These are phyloP conservation scores for Beauveria medogensis DNA, from an alignment of 2,329 filamentous ascomycete species.

Conservation along the genomic window DNA sequence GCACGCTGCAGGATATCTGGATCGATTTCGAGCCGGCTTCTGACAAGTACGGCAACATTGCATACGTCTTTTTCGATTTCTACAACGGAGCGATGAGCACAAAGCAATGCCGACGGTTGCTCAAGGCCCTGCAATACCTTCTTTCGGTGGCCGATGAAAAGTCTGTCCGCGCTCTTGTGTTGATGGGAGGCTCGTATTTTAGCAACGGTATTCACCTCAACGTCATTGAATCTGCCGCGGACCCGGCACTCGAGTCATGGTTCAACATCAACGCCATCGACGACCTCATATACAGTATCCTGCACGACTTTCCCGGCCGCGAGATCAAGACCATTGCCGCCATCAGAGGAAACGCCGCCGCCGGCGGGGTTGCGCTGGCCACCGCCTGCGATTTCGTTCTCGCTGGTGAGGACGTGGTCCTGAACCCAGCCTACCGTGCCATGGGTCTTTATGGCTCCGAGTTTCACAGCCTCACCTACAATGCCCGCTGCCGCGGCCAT, in stretches of 20 bases:
- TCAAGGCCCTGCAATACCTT: conserved; percentile 28
- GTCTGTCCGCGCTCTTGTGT: conserved; percentile 28
- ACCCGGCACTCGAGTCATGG: conserved; percentile 32
- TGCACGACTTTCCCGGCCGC: conserved; percentile 28
- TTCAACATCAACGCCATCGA: conserved; percentile 36
- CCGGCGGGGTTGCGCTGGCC: conserved; percentile 34
- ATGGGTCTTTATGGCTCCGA: conserved; percentile 31
- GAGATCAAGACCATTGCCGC: conserved; percentile 30
- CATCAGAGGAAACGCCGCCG: conserved; percentile 33
- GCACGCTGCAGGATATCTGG: conserved; percentile 32
- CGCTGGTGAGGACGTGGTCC: conserved; percentile 28
- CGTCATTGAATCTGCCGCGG: conserved; percentile 31
- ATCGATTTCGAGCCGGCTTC: conserved; percentile 24
- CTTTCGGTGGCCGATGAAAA: conserved; percentile 17
- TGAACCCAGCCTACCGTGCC: conserved; percentile 34
- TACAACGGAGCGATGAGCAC: conserved; percentile 38
- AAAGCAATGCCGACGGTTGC: conserved; percentile 27
- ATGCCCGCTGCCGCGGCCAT: conserved; percentile 26
- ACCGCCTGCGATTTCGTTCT: conserved; percentile 29
- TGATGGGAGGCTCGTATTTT: conserved; percentile 33
- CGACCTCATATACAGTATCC: conserved; percentile 29
- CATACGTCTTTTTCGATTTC: conserved; percentile 34
- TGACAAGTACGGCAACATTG: conserved; percentile 19
- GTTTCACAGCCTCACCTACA: conserved; percentile 32
- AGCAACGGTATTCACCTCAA: conserved; percentile 36